Evolutionary conservation across 768 basidiomycete species (phyloP).

Genomic region (Lentinula sp.): DNA sequence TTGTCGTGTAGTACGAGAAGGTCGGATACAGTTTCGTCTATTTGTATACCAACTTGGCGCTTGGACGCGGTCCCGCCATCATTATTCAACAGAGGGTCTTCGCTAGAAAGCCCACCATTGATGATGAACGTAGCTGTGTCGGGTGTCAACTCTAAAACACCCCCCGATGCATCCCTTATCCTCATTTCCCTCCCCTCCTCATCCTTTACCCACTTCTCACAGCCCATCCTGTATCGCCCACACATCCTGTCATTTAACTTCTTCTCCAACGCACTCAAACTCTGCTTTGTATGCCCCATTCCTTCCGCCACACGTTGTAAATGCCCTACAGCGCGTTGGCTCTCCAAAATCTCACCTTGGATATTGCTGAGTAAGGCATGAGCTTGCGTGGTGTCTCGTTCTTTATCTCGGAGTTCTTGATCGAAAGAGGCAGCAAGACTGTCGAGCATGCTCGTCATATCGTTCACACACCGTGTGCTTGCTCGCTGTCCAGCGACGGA

Average conservation of each 20-base stretch:
- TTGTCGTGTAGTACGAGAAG: conserved; percentile 51
- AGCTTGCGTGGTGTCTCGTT: conserved; percentile 86
- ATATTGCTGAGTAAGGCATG: conserved; percentile 82
- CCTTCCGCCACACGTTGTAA: conserved; percentile 65
- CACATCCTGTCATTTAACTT: conserved; percentile 75
- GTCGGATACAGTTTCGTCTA: conserved; percentile 57
- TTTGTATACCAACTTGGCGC: conserved; percentile 38
- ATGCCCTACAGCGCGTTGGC: conserved; percentile 67
- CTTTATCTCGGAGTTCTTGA: conserved; percentile 85
- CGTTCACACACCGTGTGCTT: conserved; percentile 77
- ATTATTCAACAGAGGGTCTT: conserved; percentile 15
- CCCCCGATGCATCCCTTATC: conserved; percentile 59
- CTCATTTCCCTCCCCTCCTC: conserved; percentile 73
- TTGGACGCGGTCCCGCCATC: conserved; percentile 26
- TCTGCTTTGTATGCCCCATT: conserved; percentile 51
- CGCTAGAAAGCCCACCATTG: conserved; percentile 26
- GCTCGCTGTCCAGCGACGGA: conserved; percentile 83
- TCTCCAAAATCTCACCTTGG: conserved; percentile 85
- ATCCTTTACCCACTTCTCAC: conserved; percentile 89
- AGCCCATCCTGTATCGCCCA: conserved; percentile 75
- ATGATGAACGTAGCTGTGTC: conserved; percentile 39
- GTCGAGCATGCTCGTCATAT: conserved; percentile 82
- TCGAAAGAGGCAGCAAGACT: conserved; percentile 88
- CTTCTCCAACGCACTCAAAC: conserved; percentile 55
- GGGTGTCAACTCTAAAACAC: conserved; percentile 43